A percentile compares a stretch with the other conserved stretches of the same genome.
phyloP scores from a whole-genome alignment of 768 basidiomycete genomes.

The Phaffia tasmanica region DNA sequence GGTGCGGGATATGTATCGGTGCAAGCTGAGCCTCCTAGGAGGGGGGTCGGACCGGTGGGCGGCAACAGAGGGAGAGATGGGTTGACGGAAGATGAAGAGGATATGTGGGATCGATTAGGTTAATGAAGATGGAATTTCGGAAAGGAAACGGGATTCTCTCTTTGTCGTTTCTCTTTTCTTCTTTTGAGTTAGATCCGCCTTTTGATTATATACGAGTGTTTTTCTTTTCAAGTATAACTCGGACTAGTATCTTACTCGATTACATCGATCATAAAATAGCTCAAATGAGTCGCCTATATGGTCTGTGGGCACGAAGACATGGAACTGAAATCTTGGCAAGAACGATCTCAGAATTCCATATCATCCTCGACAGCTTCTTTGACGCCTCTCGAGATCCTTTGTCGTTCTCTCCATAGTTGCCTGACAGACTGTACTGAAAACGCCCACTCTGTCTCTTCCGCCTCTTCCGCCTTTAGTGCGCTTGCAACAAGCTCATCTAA shows the following conservation, averaged over 20 bases:
- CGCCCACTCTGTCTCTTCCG: neutral
- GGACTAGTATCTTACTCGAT: no score
- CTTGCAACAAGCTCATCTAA: neutral
- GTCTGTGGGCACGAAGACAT: no score
- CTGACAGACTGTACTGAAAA: conserved; percentile 7
- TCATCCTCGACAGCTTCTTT: conserved; percentile 9
- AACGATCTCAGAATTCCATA: conserved; percentile 10
- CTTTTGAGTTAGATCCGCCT: no score
- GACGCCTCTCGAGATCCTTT: conserved; percentile 10
- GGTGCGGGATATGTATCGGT: neutral
- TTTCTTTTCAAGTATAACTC: no score
- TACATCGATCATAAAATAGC: no score
- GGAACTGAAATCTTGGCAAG: no score
- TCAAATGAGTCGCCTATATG: no score
- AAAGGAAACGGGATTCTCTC: no score
- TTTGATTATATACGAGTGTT: no score
- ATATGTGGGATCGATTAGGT: conserved; percentile 23
- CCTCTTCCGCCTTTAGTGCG: neutral
- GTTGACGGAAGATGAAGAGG: conserved; percentile 18
- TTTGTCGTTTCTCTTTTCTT: no score
- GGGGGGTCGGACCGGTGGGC: conserved; percentile 20
- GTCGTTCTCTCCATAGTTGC: conserved; percentile 12
- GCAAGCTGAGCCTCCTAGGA: conserved; percentile 3
- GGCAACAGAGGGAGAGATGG: conserved; percentile 17
- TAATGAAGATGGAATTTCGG: neutral